Percentiles rank a stretch among this genome's conserved stretches.
Conservation (phyloP, 1,284 basidiomycete genomes). For the Melampsora larici-populina region DNA sequence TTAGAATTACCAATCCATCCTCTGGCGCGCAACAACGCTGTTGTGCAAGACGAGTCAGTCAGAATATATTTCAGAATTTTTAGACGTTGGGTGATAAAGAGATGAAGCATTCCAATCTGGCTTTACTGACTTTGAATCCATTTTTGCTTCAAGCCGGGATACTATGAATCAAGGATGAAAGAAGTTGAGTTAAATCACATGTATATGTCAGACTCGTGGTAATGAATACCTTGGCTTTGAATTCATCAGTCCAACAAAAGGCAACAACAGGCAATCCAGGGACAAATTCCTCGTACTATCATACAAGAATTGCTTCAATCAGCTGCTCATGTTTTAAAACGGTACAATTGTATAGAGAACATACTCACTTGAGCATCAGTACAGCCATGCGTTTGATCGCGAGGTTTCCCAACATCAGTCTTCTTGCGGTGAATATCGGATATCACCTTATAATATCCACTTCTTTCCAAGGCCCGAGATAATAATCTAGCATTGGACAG, state of each 20-base stretch:
- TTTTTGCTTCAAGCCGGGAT: constrained; percentile 60
- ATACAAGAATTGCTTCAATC: neutral
- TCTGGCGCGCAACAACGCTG: constrained; percentile 61
- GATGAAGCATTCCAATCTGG: neutral
- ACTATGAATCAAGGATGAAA: neutral
- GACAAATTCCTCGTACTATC: constrained; percentile 61
- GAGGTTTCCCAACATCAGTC: constrained; percentile 23
- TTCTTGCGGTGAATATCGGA: constrained; percentile 57
- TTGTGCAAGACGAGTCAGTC: neutral
- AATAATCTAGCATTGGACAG: constrained; percentile 72
- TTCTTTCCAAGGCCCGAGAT: constrained; percentile 77
- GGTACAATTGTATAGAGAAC: no score
- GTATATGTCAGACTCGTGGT: no score
- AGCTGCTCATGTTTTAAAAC: neutral
- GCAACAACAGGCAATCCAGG: constrained; percentile 84
- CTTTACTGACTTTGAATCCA: constrained; percentile 24
- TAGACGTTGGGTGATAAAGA: neutral
- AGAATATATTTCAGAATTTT: neutral
- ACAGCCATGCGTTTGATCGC: constrained; percentile 1
- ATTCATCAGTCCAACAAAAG: constrained; percentile 72
- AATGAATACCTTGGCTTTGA: constrained; percentile 59
- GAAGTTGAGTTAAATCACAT: neutral
- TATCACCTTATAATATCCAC: constrained; percentile 66
- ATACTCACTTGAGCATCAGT: neutral
- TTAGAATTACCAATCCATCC: constrained; percentile 61